Base-by-base conservation (phyloP, 768 basidiomycete species). In the Suillus weaverae region DNA sequence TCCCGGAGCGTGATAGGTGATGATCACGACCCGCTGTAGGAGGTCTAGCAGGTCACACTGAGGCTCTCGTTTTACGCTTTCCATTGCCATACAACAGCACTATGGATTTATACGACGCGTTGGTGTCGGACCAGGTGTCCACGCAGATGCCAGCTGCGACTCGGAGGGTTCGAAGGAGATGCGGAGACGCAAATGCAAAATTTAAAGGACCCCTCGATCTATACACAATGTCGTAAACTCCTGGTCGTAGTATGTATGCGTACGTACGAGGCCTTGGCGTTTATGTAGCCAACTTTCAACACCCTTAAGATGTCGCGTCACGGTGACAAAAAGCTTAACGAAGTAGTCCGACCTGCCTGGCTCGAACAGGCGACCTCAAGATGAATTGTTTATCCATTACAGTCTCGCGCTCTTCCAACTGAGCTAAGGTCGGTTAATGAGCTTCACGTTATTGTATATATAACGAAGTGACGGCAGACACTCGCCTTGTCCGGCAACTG, bases 401-500 rank as follows among this genome's bases (percentile, higher is more conserved):
- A 79, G 81, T 81, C 81, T 78, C 73, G 79, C 79, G 80, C 80
- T 81, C 79, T 81, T 81, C 81, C 81, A 81, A 79, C 81, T 81
- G 81, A 81, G 76, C 76, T 77, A 77, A 69, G 66, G 67, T 69
- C 68, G 68, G 68, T 38, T 35, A 1, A 51, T 32, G 4, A 9
- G 4, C 30, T 18, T 32, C 9, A 20, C 30, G 8, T 30, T 32
- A 32, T 32, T 32, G 18, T 1, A 30, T 18, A 0, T 51, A 53
- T 53, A 18, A 10, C 9, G 4, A 32, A 53, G 4, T 51, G 50
- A 51, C 30, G 14, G 48, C 50, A 50, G 14, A 50, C 48, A 3
- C 36, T 38, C 9, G 36, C 26, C 26, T 26, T 26, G 26, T 26
- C 26, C 26, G 26, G 26, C 26, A 26, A 26, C 26, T 26, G 26